Evolutionary conservation across 345 rosid genomes (phyloP).

Genomic region (Hypericum perforatum): DNA sequence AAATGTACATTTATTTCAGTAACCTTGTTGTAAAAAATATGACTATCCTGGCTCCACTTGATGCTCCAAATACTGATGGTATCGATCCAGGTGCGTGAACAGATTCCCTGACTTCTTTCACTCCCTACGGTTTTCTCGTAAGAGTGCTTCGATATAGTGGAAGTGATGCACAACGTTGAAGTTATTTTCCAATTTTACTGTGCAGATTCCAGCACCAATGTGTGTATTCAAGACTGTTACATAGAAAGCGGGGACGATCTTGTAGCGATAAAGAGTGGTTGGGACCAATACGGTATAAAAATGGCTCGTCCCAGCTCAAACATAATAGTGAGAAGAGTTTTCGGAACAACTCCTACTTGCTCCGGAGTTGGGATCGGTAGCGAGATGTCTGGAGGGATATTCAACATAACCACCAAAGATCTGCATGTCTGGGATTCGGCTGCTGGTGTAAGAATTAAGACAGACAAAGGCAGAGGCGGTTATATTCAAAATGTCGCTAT

Average conservation of each 20-base stretch:
- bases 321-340: conserved; percentile 57
- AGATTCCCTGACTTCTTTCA: not conserved
- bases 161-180: too few species aligned
- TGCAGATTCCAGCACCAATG: conserved; percentile 82
- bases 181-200: too few species aligned
- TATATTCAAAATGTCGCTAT: conserved; percentile 59
- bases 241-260: conserved; percentile 96
- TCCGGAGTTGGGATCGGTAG: conserved; percentile 96
- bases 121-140: not conserved
- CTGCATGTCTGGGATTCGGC: conserved; percentile 85
- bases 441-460: conserved; percentile 81
- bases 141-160: too few species aligned
- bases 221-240: conserved; percentile 87
- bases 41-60: conserved; percentile 87
- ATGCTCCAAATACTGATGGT: conserved; percentile 98
- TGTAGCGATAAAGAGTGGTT: conserved; percentile 90
- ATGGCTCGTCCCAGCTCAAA: conserved; percentile 91
- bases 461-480: conserved; percentile 94
- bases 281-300: conserved; percentile 88
- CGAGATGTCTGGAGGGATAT: conserved; percentile 96
- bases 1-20: conserved; percentile 30
- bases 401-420: conserved; percentile 52
- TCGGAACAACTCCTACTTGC: conserved; percentile 90
- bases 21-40: conserved; percentile 72
- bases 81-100: conserved; percentile 69